A percentile compares a stretch with the other conserved stretches of the same genome.
Conservation (phyloP, 1,284 basidiomycete species). For the Cerrena zonata region DNA sequence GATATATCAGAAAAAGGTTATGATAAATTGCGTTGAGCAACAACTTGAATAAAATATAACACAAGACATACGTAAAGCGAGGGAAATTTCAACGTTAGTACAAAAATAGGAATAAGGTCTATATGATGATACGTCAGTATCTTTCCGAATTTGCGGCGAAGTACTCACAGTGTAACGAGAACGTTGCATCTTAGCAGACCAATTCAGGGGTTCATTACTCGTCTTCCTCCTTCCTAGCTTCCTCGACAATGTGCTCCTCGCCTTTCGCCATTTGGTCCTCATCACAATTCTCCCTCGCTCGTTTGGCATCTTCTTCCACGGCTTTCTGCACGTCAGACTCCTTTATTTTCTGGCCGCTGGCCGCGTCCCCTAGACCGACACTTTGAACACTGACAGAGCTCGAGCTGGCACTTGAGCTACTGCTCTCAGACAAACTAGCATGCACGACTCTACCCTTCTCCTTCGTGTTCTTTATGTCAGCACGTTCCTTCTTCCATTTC, state of each 20-base stretch:
- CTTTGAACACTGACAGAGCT: conserved; percentile 10
- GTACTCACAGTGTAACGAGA: not conserved
- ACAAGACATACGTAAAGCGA: too few species aligned
- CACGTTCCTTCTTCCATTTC: conserved; percentile 26
- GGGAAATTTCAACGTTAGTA: too few species aligned
- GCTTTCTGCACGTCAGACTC: conserved; percentile 10
- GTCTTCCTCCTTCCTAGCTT: not conserved
- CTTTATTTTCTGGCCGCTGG: conserved; percentile 4
- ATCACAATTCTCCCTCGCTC: conserved; percentile 20
- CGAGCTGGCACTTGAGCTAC: conserved; percentile 8
- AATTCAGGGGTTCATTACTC: too few species aligned
- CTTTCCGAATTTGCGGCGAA: not conserved
- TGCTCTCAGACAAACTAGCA: conserved; percentile 6
- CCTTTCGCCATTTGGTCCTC: conserved; percentile 15
- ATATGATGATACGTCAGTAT: not conserved
- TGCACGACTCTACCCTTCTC: conserved; percentile 19
- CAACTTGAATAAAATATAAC: too few species aligned
- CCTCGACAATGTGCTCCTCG: conserved; percentile 11
- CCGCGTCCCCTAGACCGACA: conserved; percentile 7
- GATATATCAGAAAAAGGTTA: too few species aligned
- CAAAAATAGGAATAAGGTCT: too few species aligned
- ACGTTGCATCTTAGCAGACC: too few species aligned
- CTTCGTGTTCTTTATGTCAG: conserved; percentile 18
- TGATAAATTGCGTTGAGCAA: too few species aligned
- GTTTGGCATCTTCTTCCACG: conserved; percentile 18